Percentiles rank a stretch among this genome's conserved stretches.
These are phyloP conservation scores for Aphanomyces stellatus DNA, from an alignment of 352 stramenopile genomes.

Conservation along the genomic window DNA sequence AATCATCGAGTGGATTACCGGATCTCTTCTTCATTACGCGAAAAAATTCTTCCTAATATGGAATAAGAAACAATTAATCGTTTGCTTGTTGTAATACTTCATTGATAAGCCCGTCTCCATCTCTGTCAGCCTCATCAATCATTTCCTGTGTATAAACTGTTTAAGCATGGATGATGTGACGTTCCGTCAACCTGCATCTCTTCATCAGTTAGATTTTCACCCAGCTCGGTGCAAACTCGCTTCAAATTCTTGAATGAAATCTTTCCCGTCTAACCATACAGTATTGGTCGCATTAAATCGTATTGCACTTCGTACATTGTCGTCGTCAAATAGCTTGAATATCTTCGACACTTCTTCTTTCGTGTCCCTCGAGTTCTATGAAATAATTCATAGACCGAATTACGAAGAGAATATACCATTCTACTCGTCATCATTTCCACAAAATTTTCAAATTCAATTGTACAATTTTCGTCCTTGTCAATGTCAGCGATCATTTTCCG, in stretches of 20 bases:
- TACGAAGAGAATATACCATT: constrained; percentile 43
- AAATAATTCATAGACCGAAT: background rate
- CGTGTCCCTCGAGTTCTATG: constrained; percentile 71
- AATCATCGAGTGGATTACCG: constrained; percentile 87
- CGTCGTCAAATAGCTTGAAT: constrained; percentile 94
- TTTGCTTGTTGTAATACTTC: constrained; percentile 24
- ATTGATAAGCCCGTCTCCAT: constrained; percentile 91
- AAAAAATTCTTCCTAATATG: constrained; percentile 85
- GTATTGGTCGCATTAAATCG: background rate
- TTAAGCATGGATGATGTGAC: no score
- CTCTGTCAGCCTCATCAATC: constrained; percentile 92
- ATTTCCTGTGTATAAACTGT: constrained; percentile 74
- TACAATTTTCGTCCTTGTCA: constrained; percentile 88
- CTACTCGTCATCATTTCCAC: constrained; percentile 93
- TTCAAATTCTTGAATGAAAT: constrained; percentile 95
- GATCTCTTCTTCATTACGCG: constrained; percentile 94
- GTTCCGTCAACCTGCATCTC: constrained; percentile 32
- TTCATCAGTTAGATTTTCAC: constrained; percentile 69
- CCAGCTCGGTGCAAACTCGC: constrained; percentile 84
- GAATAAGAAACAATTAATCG: background rate
- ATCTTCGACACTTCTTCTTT: constrained; percentile 91
- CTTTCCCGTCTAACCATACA: constrained; percentile 56
- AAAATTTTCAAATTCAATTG: constrained; percentile 90
- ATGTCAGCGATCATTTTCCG: constrained; percentile 89
- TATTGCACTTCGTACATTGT: constrained; percentile 33